These are phyloP conservation scores for Eimeria necatrix DNA, from an alignment of 169 alveolate genomes.

Conservation along the genomic window DNA sequence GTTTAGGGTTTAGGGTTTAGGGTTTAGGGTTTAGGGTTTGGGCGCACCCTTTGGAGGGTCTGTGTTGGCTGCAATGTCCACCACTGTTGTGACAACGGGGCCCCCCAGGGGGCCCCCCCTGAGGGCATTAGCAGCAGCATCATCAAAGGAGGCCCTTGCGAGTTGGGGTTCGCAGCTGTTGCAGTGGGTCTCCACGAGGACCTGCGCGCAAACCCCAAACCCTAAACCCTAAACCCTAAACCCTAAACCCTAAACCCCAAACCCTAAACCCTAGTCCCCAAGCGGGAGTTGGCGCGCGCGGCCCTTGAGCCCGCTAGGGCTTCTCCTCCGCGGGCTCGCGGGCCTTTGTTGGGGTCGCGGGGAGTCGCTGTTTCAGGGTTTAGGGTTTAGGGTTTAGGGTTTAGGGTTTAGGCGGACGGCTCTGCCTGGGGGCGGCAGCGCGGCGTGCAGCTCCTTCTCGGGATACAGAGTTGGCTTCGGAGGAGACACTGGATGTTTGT, in stretches of 20 bases:
- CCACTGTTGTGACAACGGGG: neutral
- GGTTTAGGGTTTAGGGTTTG: too few relatives aligned
- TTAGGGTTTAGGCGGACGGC: too few relatives aligned
- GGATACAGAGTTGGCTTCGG: neutral
- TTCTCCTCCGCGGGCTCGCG: too few relatives aligned
- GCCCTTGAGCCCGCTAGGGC: neutral
- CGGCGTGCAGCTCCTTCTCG: neutral
- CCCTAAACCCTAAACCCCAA: too few relatives aligned
- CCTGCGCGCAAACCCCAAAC: too few relatives aligned
- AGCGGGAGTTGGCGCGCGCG: neutral
- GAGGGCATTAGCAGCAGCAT: neutral
- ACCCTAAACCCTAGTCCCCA: too few relatives aligned
- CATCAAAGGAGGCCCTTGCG: neutral
- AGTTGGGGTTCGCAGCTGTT: neutral
- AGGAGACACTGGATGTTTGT: neutral
- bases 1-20: neutral
- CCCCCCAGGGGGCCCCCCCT: neutral
- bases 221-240: too few relatives aligned
- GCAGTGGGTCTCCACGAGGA: neutral
- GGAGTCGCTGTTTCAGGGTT: too few relatives aligned
- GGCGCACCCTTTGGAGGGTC: neutral
- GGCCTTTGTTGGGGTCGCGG: too few relatives aligned
- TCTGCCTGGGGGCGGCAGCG: neutral
- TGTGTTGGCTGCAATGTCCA: constrained; percentile 1
- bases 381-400: too few relatives aligned